Evolutionary conservation across 1,284 basidiomycete species (phyloP), one percentile per base, ranked within the genome.

Genomic region (Boletus smithii): DNA sequence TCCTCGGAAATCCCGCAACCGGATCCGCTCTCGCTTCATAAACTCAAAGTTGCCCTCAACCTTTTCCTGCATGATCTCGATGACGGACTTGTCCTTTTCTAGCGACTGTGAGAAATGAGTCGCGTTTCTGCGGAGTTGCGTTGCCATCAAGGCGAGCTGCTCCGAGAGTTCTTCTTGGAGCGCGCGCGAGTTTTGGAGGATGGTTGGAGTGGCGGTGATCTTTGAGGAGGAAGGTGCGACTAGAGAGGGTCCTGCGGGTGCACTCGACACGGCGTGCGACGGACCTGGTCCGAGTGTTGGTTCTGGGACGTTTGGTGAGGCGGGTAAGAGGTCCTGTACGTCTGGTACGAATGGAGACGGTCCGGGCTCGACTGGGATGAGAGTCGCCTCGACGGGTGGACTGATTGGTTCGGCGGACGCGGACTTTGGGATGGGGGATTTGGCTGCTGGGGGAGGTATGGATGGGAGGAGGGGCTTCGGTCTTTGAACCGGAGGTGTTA

Each of bases 141-240:
- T 70, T 2, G 88, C 85, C 88, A 91, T 91, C 34, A 77, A 68
- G 1, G 83, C 82, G 16, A 91, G 77, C 61, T 91, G 86, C 5
- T 75, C 74, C 0, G 85, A 77, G 35, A 91, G 77, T 33, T 87
- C 80, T 51, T 88, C 80, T 23, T 91, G 88, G 3, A 85, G 69
- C 0, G 76, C 74, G 14, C 70, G 74, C 9, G 83, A 80, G 51
- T 80, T 77, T 61, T 78, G 76, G 29, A 80, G 66, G 60, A 77
- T 73, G 1, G 72, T 68, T 10, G 77, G 73, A 20, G 60, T 67
- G 3, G 71, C 69, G 14, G 69, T 69, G 27, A 69, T 55, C 0
- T 68, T 64, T 1, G 71, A 67, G 13, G 72, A 60, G 16, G 66
- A 58, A 0, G 69, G 60, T 4, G 58, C 49, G 5, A 51, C 60